Conservation (phyloP, 1,284 basidiomycete species). For the Papiliotrema fonsecae region DNA sequence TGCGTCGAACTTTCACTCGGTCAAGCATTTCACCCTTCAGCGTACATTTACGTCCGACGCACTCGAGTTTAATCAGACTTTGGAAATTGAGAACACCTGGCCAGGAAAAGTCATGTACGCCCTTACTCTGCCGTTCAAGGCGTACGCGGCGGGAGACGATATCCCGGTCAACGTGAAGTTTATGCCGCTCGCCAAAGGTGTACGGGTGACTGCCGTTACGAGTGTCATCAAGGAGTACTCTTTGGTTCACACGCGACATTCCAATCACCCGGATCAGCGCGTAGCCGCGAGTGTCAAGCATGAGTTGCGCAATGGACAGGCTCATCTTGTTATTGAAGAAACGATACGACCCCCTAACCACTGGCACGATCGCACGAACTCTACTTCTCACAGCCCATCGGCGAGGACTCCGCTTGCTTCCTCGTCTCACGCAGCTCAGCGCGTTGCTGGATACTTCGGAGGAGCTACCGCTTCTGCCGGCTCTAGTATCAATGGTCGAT, state of each 20-base stretch:
- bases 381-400: neutral
- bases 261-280: conserved; percentile 61
- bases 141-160: conserved; percentile 82
- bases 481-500: too few relatives aligned
- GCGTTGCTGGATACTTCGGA: neutral
- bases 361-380: conserved; percentile 11
- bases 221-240: conserved; percentile 68
- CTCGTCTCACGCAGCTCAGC: neutral
- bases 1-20: conserved; percentile 63
- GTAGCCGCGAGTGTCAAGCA: conserved; percentile 63
- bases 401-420: neutral
- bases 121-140: conserved; percentile 56
- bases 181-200: conserved; percentile 77
- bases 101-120: conserved; percentile 91
- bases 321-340: conserved; percentile 38
- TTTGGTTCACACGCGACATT: conserved; percentile 59
- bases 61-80: conserved; percentile 88
- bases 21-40: conserved; percentile 61
- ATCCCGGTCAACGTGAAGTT: conserved; percentile 80
- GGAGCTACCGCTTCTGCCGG: neutral
- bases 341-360: conserved; percentile 22
- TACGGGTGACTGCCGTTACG: conserved; percentile 62
- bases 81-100: conserved; percentile 92
- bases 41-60: conserved; percentile 74
- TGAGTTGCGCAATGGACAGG: conserved; percentile 62